A percentile compares a stretch with the other conserved stretches of the same genome.
phyloP scores from a whole-genome alignment of 805 yeast genomes.

The Saccharomycopsis sp. region DNA sequence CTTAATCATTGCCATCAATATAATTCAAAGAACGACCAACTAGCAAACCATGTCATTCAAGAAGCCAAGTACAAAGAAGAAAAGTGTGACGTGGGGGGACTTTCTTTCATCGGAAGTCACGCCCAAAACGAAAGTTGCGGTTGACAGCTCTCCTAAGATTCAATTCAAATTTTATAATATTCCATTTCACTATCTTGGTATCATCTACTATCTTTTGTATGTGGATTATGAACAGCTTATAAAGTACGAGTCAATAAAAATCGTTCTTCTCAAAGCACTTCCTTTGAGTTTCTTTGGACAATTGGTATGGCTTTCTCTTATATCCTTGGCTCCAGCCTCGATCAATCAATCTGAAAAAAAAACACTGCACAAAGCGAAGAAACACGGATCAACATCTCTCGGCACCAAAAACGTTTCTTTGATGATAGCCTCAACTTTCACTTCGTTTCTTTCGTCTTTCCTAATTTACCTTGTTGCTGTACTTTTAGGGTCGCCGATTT shows the following conservation, averaged over 20 bases:
- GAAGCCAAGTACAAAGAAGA: no score
- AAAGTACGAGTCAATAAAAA: constrained; percentile 17
- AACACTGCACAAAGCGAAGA: constrained; percentile 1
- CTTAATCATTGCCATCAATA: no score
- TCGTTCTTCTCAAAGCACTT: constrained; percentile 13
- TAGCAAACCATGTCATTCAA: no score
- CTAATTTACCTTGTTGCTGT: constrained; percentile 35
- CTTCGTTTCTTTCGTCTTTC: constrained; percentile 21
- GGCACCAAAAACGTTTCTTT: constrained; percentile 17
- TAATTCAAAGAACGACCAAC: no score
- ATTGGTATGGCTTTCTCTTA: constrained; percentile 13
- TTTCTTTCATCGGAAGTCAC: no score
- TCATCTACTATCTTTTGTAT: constrained; percentile 20
- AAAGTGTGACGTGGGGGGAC: constrained; percentile 21
- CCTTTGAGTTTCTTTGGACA: constrained; percentile 19
- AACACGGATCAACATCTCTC: background rate
- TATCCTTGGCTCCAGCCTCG: background rate
- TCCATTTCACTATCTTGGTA: constrained; percentile 28
- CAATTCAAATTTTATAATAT: constrained; percentile 21
- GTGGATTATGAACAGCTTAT: constrained; percentile 18
- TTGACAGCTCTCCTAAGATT: no score
- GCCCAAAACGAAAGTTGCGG: no score
- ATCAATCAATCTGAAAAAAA: background rate
- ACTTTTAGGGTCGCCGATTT: constrained; percentile 75
- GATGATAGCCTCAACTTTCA: constrained; percentile 12